These are phyloP conservation scores for Zygosaccharomyces pseudorouxii DNA, from an alignment of 805 yeast species.

Conservation along the genomic window DNA sequence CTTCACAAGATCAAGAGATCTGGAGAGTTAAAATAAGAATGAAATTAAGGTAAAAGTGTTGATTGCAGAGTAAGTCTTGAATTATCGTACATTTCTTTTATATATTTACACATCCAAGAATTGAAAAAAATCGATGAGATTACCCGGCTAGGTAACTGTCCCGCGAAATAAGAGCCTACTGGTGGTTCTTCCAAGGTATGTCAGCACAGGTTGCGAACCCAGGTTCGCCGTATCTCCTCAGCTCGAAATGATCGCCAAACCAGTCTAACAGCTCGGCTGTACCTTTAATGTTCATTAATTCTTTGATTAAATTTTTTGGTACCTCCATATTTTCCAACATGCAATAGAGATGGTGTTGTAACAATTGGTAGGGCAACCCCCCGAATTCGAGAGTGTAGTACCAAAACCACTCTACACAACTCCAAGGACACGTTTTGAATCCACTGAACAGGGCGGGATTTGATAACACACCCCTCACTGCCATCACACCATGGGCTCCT, in stretches of 20 bases:
- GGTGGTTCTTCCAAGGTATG: slow-evolving; percentile 38
- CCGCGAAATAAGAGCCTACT: background rate
- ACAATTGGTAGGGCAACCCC: slow-evolving; percentile 78
- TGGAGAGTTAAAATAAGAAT: background rate
- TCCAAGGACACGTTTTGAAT: slow-evolving; percentile 75
- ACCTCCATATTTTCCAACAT: slow-evolving; percentile 63
- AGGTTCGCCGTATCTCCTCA: slow-evolving; percentile 61
- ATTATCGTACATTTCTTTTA: background rate
- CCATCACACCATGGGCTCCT: slow-evolving; percentile 90
- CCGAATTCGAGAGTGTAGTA: slow-evolving; percentile 64
- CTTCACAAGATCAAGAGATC: slow-evolving; percentile 4
- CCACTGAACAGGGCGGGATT: slow-evolving; percentile 91
- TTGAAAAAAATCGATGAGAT: slow-evolving; percentile 1
- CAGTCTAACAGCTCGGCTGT: slow-evolving; percentile 71
- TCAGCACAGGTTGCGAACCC: slow-evolving; percentile 59
- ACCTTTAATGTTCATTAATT: slow-evolving; percentile 56
- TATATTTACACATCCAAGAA: background rate
- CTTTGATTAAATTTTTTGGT: slow-evolving; percentile 46
- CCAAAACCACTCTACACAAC: slow-evolving; percentile 80
- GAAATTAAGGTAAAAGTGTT: background rate
- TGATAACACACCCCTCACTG: slow-evolving; percentile 79
- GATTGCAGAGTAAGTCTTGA: background rate
- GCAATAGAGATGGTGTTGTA: slow-evolving; percentile 83
- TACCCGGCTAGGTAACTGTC: background rate
- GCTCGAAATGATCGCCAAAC: slow-evolving; percentile 66